Percentiles rank a stretch among this genome's conserved stretches.
These are phyloP conservation scores for Chrysanthemum makinoi DNA, from an alignment of 129 eudicot genomes.

Conservation along the genomic window DNA sequence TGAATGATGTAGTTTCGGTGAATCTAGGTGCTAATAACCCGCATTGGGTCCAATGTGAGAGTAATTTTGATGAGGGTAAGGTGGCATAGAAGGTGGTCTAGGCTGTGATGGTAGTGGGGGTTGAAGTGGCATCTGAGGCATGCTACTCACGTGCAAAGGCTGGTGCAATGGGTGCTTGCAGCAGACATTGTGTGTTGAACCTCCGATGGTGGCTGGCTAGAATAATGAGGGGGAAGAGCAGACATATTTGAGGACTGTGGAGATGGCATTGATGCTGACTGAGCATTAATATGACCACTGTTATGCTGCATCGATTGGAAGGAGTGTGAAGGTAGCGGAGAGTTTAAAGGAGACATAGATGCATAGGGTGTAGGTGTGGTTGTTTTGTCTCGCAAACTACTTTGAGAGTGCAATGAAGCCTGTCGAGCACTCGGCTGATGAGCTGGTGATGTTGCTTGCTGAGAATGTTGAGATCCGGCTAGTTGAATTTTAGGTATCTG, in stretches of 20 bases:
- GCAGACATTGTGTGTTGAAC: constrained; percentile 60
- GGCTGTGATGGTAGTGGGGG: constrained; percentile 74
- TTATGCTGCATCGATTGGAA: constrained; percentile 45
- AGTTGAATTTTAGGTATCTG: constrained; percentile 56
- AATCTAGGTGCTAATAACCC: constrained; percentile 64
- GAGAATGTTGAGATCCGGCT: constrained; percentile 44
- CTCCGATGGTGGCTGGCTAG: constrained; percentile 47
- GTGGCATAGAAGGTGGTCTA: no score
- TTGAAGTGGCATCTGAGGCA: constrained; percentile 59
- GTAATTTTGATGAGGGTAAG: no score
- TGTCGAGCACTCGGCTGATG: constrained; percentile 51
- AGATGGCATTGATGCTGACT: constrained; percentile 41
- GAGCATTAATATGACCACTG: constrained; percentile 45
- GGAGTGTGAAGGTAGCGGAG: constrained; percentile 50
- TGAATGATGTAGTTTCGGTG: constrained; percentile 71
- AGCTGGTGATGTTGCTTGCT: constrained; percentile 48
- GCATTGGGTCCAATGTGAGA: constrained; percentile 63
- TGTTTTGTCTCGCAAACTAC: constrained; percentile 45
- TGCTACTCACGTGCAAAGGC: constrained; percentile 53
- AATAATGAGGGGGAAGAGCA: constrained; percentile 55
- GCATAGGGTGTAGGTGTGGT: constrained; percentile 34
- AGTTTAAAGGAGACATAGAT: constrained; percentile 46
- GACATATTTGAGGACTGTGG: constrained; percentile 57
- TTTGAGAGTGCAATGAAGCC: constrained; percentile 48
- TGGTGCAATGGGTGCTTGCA: constrained; percentile 54